These are phyloP conservation scores for Didymella keratinophila DNA, from an alignment of 2,329 filamentous ascomycete species.

Conservation along the genomic window DNA sequence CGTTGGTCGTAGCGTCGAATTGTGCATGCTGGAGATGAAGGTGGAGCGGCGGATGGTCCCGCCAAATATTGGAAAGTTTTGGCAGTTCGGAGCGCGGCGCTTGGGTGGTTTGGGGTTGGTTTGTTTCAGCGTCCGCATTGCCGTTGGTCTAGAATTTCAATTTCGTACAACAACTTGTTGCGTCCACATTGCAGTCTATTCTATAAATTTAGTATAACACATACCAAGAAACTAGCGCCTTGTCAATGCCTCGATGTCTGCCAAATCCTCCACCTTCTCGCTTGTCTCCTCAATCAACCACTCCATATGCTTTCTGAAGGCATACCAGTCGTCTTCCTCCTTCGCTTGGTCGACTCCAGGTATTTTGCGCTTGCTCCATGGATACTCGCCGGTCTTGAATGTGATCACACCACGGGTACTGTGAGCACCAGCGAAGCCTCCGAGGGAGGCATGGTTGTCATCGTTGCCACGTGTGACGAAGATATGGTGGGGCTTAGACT, in stretches of 20 bases:
- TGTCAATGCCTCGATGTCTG: not conserved
- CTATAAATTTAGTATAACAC: not conserved
- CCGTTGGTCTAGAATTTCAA: not conserved
- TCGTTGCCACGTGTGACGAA: not conserved
- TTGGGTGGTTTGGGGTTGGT: not conserved
- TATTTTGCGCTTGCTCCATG: not conserved
- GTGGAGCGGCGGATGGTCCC: constrained; percentile 18
- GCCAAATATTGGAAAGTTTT: constrained; percentile 1
- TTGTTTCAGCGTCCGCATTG: constrained; percentile 7
- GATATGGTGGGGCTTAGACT: constrained; percentile 3
- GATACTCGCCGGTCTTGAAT: not conserved
- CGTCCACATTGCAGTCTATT: not conserved
- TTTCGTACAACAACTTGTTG: not conserved
- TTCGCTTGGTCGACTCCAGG: not conserved
- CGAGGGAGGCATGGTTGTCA: not conserved
- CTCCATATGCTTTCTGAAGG: not conserved
- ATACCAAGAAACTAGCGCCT: not conserved
- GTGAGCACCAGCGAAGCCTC: not conserved
- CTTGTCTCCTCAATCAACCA: not conserved
- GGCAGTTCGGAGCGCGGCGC: constrained; percentile 10
- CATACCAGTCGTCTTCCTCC: constrained; percentile 6
- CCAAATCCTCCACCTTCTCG: not conserved
- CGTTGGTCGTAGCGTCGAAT: constrained; percentile 7
- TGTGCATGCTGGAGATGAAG: constrained; percentile 19
- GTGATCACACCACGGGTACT: not conserved